Percentiles rank a stretch among this genome's conserved stretches.
These are phyloP conservation scores for Simmondsia chinensis DNA, from an alignment of 148 eudicot genomes.

Conservation along the genomic window DNA sequence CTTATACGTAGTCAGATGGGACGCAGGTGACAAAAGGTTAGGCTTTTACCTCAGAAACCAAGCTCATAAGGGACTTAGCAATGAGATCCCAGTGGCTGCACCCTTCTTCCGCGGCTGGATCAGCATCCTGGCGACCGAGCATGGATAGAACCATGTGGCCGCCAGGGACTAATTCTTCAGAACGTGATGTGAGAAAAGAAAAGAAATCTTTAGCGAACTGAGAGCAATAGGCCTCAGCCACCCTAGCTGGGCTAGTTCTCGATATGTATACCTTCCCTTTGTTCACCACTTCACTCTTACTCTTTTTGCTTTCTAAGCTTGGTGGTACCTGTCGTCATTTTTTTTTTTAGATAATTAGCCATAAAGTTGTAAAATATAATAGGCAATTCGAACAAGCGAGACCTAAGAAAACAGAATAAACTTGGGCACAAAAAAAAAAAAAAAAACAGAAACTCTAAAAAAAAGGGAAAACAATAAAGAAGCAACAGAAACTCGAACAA, in stretches of 20 bases:
- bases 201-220: slow-evolving; percentile 48
- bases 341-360: not conserved
- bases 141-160: slow-evolving; percentile 64
- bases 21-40: too few relatives aligned
- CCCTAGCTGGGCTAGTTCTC: slow-evolving; percentile 28
- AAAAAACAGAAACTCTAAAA: too few relatives aligned
- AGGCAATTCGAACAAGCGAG: too few relatives aligned
- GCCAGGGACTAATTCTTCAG: slow-evolving; percentile 43
- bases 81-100: slow-evolving; percentile 49
- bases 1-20: too few relatives aligned
- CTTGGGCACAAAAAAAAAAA: too few relatives aligned
- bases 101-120: slow-evolving; percentile 21
- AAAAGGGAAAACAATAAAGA: too few relatives aligned
- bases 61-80: slow-evolving; percentile 35
- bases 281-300: slow-evolving; percentile 16
- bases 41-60: slow-evolving; percentile 41
- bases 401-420: too few relatives aligned
- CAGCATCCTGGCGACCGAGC: slow-evolving; percentile 30
- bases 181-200: slow-evolving; percentile 35
- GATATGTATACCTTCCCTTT: slow-evolving; percentile 58
- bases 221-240: slow-evolving; percentile 29
- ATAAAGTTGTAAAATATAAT: too few relatives aligned
- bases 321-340: slow-evolving; percentile 40
- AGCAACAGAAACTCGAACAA: too few relatives aligned
- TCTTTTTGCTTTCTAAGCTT: slow-evolving; percentile 16